Evolutionary conservation across 1,284 basidiomycete genomes (phyloP), one percentile per base, ranked within the genome.

Genomic region (Cryptococcus sp.): DNA sequence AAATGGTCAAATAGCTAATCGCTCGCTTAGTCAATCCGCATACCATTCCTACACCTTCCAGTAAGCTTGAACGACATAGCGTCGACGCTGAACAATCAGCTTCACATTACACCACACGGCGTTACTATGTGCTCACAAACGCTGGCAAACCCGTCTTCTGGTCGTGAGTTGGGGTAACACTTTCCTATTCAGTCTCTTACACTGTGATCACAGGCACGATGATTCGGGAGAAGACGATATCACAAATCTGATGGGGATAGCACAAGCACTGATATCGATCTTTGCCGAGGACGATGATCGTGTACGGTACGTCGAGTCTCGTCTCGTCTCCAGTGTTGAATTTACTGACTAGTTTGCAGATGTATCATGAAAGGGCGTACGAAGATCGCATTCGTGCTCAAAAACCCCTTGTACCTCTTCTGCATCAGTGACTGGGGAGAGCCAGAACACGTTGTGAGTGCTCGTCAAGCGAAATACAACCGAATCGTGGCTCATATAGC

Each of bases 101-200:
- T 23, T 17, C 46, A 39, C 5, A 6, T 10, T 71, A 66, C 54
- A 53, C 57, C 3, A 66, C 70, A 3, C 82, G 92, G 52, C 85
- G 89, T 68, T 97, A 95, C 75, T 95, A 89, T 69, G 85, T 96
- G 11, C 82, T 96, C n/a, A 96, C 92, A 0, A 87, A 93, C 64
- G 93, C 94, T 22, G 93, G 93, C 37, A 97, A 97, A 76, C 93
- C 93, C 15, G 92, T 96, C 16, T 95, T 90, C 72, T 82, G 86
- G 23, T 89, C 88, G 91, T 89, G 70, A 55, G 79, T 72, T 45
- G 39, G 50, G 40, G 23, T 44, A 39, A 59, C 55, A 13, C 48
- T 62, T 46, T 49, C 60, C 19, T 50, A 26, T 38, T 23, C 57
- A 44, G 39, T 59, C 52, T 51, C 57, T 56, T 19, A 54, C 38